A percentile compares a stretch with the other conserved stretches of the same genome.
Evolutionary conservation across 1,284 basidiomycete genomes (phyloP).

Genomic region (Nidula niveotomentosa): DNA sequence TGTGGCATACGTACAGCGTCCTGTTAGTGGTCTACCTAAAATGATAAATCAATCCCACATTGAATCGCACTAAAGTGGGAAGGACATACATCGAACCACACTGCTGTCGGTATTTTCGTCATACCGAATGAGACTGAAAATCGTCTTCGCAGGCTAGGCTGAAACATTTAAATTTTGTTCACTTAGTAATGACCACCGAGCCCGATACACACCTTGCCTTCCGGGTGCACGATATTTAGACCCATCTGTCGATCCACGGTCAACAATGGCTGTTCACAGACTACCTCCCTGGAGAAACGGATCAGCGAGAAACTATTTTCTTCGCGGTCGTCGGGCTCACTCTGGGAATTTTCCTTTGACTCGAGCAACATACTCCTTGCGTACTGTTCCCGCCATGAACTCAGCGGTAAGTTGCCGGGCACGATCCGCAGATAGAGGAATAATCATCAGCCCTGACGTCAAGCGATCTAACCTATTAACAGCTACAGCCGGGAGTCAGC

Average conservation of each 20-base stretch:
- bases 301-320: too few relatives aligned
- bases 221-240: conserved; percentile 90
- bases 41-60: conserved; percentile 8
- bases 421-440: conserved; percentile 76
- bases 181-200: too few relatives aligned
- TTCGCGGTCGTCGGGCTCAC: conserved; percentile 39
- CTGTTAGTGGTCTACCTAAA: conserved; percentile 83
- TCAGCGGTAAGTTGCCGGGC: conserved; percentile 78
- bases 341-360: conserved; percentile 82
- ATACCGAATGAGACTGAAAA: conserved; percentile 87
- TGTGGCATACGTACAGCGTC: conserved; percentile 68
- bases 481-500: conserved; percentile 45
- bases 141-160: conserved; percentile 80
- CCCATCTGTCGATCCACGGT: conserved; percentile 97
- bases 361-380: conserved; percentile 91
- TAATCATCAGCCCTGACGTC: conserved; percentile 96
- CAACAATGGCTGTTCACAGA: conserved; percentile 86
- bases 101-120: conserved; percentile 83
- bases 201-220: conserved; percentile 84
- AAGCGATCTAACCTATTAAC: conserved; percentile 94
- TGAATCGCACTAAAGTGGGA: conserved; percentile 1
- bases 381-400: conserved; percentile 79
- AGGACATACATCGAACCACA: conserved; percentile 79
- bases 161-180: conserved; percentile 5
- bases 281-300: conserved; percentile 57